Conservation (phyloP, 352 stramenopile genomes). For the Detonula confervacea region DNA sequence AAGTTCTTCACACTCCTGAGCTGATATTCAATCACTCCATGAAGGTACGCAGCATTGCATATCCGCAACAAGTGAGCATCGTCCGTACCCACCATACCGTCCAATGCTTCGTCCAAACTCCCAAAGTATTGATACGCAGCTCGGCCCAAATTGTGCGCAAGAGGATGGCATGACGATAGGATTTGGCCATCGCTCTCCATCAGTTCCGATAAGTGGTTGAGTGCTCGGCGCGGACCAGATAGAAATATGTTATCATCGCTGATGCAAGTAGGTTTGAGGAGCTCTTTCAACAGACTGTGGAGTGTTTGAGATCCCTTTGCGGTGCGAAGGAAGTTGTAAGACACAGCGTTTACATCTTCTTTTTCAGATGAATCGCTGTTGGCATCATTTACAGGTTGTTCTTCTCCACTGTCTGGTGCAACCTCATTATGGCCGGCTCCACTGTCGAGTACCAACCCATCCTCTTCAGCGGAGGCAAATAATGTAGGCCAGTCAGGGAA, state of each 20-base stretch:
- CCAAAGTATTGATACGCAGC: constrained; percentile 32
- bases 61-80: constrained; percentile 33
- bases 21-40: constrained; percentile 46
- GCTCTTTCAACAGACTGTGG: constrained; percentile 19
- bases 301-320: constrained; percentile 25
- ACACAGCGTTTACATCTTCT: constrained; percentile 18
- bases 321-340: constrained; percentile 33
- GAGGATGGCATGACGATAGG: constrained; percentile 35
- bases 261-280: neutral
- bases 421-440: too few species aligned
- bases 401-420: neutral
- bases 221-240: constrained; percentile 16
- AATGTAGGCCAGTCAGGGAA: constrained; percentile 58
- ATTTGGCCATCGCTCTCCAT: constrained; percentile 41
- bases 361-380: constrained; percentile 2
- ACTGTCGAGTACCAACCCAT: neutral
- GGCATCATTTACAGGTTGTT: neutral
- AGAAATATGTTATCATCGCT: constrained; percentile 9
- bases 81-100: constrained; percentile 27
- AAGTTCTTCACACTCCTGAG: constrained; percentile 19
- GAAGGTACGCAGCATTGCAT: constrained; percentile 47
- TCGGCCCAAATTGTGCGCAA: constrained; percentile 31
- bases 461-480: constrained; percentile 21
- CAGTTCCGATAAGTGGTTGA: constrained; percentile 18
- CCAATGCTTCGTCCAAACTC: constrained; percentile 26